Base-by-base conservation (phyloP, 768 basidiomycete genomes). In the Boletus barrowsii region DNA sequence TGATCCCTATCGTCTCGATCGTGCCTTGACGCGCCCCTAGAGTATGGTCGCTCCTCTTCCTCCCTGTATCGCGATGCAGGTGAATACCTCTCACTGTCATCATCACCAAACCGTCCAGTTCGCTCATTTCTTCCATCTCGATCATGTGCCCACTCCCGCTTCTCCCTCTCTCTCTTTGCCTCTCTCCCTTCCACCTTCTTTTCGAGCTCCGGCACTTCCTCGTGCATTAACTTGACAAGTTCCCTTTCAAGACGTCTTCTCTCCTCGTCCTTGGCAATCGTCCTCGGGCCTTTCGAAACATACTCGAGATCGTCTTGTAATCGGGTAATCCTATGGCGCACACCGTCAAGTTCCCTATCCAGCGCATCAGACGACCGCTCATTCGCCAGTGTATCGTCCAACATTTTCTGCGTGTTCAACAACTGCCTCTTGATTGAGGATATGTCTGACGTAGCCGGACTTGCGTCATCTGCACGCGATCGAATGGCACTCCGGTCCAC, bases 221-320 rank as follows among this genome's bases (percentile, higher is more conserved):
- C 93, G 64, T 98, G 94, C 84, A 90, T 83, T 49, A 99, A 75
- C 43, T 79, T 76, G 52, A 96, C 70, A 18, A 98, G 75, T 62
- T 98, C 93, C 41, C 96, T 79, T 72, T 99, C 97, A 29, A 97
- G 76, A 60, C 84, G 81, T 20, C 96, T 75, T 51, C 87, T 77
- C 66, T 98, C 94, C 59, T 93, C 88, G 51, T 97, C 93, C 72
- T 88, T 89, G 17, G 81, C 79, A 10, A 75, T 67, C 4, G 84
- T 82, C 54, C 85, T 79, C 1, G 92, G 83, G 0, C 92, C 89
- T 8, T 87, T 83, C 3, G 84, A 82, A 49, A 86, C 84, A 59
- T 94, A 90, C 40, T 97, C 93, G 30, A 99, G 75, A 68, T 98
- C 96, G 47, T 97, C 93, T 65, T 91, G 87, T 5, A 99, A 80